Evolutionary conservation across 2,329 filamentous ascomycete genomes (phyloP), one percentile per base, ranked within the genome.

Genomic region (Fusarium vanettenii): DNA sequence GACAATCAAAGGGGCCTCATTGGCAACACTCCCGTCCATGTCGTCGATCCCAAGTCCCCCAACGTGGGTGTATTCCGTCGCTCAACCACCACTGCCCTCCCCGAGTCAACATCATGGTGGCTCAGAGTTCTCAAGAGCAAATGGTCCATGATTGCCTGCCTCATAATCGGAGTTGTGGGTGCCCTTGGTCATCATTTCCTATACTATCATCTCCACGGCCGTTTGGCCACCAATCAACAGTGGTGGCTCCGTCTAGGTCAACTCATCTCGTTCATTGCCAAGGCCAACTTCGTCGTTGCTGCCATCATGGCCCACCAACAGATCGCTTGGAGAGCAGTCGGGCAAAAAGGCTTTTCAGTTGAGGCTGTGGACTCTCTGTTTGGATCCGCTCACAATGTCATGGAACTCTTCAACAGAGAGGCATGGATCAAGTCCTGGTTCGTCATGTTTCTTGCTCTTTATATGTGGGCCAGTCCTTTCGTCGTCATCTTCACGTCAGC

Each of bases 191-290:
- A 74, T 3, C 72, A 74, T 7, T 64, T 69, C 18, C 56, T 74
- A 2, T 74, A 74, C 35, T 29, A 31, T 8, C 22, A 63, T 27
- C 59, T 75, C 2, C 35, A 72, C 7, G 62, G 65, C 1, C 37
- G 33, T 0, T 63, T 75, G n/a, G 72, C 72, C 6, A 48, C 14
- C 9, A 27, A 75, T 16, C 72, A 74, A 52, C 52, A 72, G 48
- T 72, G 72, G 72, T 70, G 69, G 69, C 55, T 72, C 37, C 70
- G 67, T 8, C 18, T 72, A n/a, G 67, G 67, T 33, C 70, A 72
- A 25, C 65, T 72, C 25, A 65, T 72, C 25, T 72, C 70, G 14
- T 70, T 72, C 33, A 56, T 50, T 3, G 48, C 70, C 25, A 70
- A 72, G n/a, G 67, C 70, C 1, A 48, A 57, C 10, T 72, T 72